Conservation (phyloP, 2,329 filamentous ascomycete species). For the Pyricularia sp. region DNA sequence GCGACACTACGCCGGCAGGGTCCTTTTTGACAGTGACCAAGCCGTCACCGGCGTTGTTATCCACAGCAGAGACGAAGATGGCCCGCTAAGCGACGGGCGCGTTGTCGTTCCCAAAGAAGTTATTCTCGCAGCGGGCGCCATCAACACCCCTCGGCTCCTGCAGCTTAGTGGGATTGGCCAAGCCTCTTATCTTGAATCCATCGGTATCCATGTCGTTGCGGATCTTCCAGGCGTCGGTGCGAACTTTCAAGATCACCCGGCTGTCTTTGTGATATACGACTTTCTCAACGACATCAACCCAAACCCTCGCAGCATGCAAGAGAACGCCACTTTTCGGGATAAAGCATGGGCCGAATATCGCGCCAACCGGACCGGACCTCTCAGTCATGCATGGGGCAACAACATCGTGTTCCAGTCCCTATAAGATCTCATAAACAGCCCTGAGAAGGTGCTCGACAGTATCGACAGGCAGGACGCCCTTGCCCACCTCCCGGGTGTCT, state of each 20-base stretch:
- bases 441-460: background rate
- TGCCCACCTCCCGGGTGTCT: constrained; percentile 5
- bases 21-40: background rate
- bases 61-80: background rate
- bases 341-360: constrained; percentile 4
- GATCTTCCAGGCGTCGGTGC: constrained; percentile 12
- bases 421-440: constrained; percentile 1
- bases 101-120: constrained; percentile 28
- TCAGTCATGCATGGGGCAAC: constrained; percentile 5
- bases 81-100: background rate
- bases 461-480: constrained; percentile 4
- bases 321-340: constrained; percentile 1
- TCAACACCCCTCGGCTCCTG: constrained; percentile 44
- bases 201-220: constrained; percentile 9
- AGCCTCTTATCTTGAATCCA: constrained; percentile 5
- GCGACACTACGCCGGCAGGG: constrained; percentile 1
- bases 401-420: constrained; percentile 5
- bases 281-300: constrained; percentile 1
- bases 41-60: constrained; percentile 4
- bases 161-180: constrained; percentile 50
- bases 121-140: constrained; percentile 46
- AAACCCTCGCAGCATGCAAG: constrained; percentile 3
- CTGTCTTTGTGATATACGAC: constrained; percentile 1
- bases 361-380: constrained; percentile 3
- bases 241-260: constrained; percentile 10